phyloP scores from a whole-genome alignment of 768 basidiomycete species.

The Phanerodontia chrysosporium region DNA sequence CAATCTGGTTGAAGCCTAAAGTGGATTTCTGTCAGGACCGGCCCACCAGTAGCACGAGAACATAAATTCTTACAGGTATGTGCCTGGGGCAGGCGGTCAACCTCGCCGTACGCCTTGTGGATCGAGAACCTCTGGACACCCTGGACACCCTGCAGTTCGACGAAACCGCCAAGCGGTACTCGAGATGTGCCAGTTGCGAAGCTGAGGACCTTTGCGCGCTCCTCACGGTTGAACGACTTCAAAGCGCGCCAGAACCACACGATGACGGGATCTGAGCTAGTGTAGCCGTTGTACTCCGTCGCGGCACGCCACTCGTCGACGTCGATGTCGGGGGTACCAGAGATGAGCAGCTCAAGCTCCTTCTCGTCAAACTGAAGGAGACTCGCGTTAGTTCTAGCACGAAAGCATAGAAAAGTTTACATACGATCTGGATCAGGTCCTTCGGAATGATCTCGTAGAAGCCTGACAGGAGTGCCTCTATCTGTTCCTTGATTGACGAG shows the following conservation, averaged over 20 bases:
- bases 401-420: slow-evolving; percentile 26
- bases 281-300: slow-evolving; percentile 87
- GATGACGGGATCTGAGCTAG: slow-evolving; percentile 88
- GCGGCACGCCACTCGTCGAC: slow-evolving; percentile 96
- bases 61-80: slow-evolving; percentile 68
- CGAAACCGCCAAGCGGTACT: slow-evolving; percentile 92
- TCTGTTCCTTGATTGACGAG: slow-evolving; percentile 93
- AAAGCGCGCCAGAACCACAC: slow-evolving; percentile 99
- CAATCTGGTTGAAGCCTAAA: slow-evolving; percentile 89
- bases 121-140: slow-evolving; percentile 95
- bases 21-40: not conserved
- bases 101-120: slow-evolving; percentile 86
- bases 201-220: slow-evolving; percentile 93
- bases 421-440: slow-evolving; percentile 87
- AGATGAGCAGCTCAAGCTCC: slow-evolving; percentile 90
- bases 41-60: not conserved
- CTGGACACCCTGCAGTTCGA: slow-evolving; percentile 91
- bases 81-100: slow-evolving; percentile 82
- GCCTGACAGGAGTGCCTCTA: slow-evolving; percentile 82
- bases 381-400: slow-evolving; percentile 12
- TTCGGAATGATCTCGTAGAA: slow-evolving; percentile 99
- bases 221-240: slow-evolving; percentile 95
- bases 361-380: slow-evolving; percentile 85
- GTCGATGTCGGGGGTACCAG: slow-evolving; percentile 97
- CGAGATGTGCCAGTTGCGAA: slow-evolving; percentile 93